A percentile compares a stretch with the other conserved stretches of the same genome.
Evolutionary conservation across 2,329 filamentous ascomycete species (phyloP).

Genomic region (Pseudogymnoascus sp.): DNA sequence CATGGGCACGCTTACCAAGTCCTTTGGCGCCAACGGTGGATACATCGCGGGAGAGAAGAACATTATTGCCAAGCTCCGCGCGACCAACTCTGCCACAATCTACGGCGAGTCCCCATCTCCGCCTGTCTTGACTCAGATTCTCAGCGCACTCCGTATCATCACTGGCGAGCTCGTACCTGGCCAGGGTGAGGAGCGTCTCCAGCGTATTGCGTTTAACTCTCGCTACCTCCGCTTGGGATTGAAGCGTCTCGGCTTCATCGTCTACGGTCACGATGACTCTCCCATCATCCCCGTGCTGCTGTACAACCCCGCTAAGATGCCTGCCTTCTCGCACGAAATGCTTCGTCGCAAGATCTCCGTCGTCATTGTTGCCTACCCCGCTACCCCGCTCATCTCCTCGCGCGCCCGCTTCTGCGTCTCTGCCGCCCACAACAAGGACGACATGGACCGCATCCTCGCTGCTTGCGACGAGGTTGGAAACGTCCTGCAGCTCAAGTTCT

Average conservation of each 20-base stretch:
- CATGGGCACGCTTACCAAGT: conserved; percentile 98
- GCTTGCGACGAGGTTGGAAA: conserved; percentile 93
- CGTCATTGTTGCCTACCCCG: conserved; percentile 94
- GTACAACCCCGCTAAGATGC: conserved; percentile 98
- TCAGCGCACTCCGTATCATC: conserved; percentile 79
- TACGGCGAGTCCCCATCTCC: conserved; percentile 84
- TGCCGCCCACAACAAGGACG: conserved; percentile 95
- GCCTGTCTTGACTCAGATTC: conserved; percentile 83
- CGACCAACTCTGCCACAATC: conserved; percentile 76
- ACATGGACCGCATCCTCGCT: conserved; percentile 78
- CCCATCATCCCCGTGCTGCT: conserved; percentile 91
- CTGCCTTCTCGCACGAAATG: conserved; percentile 98
- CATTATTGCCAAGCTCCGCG: conserved; percentile 85
- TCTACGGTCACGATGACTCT: conserved; percentile 95
- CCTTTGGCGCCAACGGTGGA: conserved; percentile 94
- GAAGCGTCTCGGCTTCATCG: conserved; percentile 93
- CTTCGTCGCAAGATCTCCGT: conserved; percentile 94
- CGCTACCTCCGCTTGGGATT: conserved; percentile 94
- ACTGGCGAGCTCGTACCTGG: conserved; percentile 79
- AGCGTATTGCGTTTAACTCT: conserved; percentile 96
- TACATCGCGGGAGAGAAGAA: conserved; percentile 85
- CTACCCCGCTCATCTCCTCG: conserved; percentile 89
- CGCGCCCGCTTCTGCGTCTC: conserved; percentile 94
- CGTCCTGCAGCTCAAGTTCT: conserved; percentile 90
- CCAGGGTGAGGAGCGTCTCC: conserved; percentile 89